These are phyloP conservation scores for Vitis riparia DNA, from an alignment of 164 flowering plant species.

Conservation along the genomic window DNA sequence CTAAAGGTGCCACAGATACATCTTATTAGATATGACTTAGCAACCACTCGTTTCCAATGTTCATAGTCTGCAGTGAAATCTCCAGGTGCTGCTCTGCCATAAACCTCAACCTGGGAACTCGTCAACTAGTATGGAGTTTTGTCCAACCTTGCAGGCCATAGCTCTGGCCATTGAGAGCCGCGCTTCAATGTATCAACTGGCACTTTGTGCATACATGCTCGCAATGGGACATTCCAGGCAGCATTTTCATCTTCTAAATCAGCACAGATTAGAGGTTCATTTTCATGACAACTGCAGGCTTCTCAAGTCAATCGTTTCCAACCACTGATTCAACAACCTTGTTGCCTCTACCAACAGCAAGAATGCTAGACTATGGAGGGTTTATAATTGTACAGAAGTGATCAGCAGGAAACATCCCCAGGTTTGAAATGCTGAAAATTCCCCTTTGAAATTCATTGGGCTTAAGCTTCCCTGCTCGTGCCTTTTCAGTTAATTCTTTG, in stretches of 20 bases:
- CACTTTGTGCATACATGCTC: constrained; percentile 83
- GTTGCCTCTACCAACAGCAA: constrained; percentile 97
- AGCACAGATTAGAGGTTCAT: constrained; percentile 72
- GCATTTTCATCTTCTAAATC: constrained; percentile 89
- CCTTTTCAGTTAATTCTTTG: constrained; percentile 93
- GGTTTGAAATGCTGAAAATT: constrained; percentile 96
- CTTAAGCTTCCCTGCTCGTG: constrained; percentile 79
- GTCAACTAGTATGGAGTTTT: constrained; percentile 76
- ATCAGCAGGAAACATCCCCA: constrained; percentile 99
- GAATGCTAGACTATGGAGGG: constrained; percentile 97
- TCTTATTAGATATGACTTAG: constrained; percentile 55
- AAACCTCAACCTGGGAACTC: constrained; percentile 81
- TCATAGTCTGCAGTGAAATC: constrained; percentile 75
- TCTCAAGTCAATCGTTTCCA: constrained; percentile 70
- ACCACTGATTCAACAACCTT: constrained; percentile 74
- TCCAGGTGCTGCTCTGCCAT: constrained; percentile 88
- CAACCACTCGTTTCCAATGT: constrained; percentile 92
- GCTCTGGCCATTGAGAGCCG: constrained; percentile 87
- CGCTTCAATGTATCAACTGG: constrained; percentile 56
- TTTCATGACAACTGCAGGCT: constrained; percentile 63
- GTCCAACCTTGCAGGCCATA: constrained; percentile 79
- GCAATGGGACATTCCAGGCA: constrained; percentile 89
- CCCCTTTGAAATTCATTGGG: constrained; percentile 97
- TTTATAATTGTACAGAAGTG: constrained; percentile 92
- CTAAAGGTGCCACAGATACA: too few relatives aligned